These are phyloP conservation scores for Stenogyne calaminthoides DNA, from an alignment of 305 asterid genomes.

Conservation along the genomic window DNA sequence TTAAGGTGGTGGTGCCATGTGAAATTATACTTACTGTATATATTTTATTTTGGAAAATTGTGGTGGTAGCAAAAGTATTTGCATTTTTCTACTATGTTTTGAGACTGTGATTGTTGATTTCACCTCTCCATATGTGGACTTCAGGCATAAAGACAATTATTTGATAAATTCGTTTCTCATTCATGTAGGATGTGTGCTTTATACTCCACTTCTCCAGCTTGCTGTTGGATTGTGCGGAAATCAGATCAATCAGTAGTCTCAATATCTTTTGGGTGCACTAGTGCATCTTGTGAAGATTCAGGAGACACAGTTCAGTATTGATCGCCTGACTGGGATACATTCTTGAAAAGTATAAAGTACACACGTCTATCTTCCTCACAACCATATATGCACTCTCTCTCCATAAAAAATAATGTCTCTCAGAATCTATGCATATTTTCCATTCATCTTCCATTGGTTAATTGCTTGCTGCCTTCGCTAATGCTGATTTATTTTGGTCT, in stretches of 20 bases:
- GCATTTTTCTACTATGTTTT: conserved; percentile 7
- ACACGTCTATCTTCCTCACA: not conserved
- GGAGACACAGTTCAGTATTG: conserved; percentile 99
- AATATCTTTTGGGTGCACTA: conserved; percentile 91
- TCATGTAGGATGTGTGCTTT: conserved; percentile 90
- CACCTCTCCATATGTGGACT: conserved; percentile 18
- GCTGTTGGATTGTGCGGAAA: conserved; percentile 97
- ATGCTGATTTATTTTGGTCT: conserved; percentile 20
- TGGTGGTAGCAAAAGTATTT: conserved; percentile 12
- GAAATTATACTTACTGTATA: not conserved
- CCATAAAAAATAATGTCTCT: not conserved
- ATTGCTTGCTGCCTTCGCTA: conserved; percentile 14
- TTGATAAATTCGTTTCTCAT: conserved; percentile 33
- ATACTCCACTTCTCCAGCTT: conserved; percentile 94
- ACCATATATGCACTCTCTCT: not conserved
- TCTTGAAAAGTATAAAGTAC: conserved; percentile 92
- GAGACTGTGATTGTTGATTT: not conserved
- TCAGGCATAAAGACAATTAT: conserved; percentile 24
- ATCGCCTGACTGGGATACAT: conserved; percentile 92
- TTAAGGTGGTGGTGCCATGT: not conserved
- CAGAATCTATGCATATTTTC: not conserved
- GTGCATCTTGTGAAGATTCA: conserved; percentile 98
- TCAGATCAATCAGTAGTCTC: conserved; percentile 94
- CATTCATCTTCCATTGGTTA: conserved; percentile 5
- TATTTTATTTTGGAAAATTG: conserved; percentile 9